These are phyloP conservation scores for Fusarium nanum DNA, from an alignment of 2,329 filamentous ascomycete genomes.

Conservation along the genomic window DNA sequence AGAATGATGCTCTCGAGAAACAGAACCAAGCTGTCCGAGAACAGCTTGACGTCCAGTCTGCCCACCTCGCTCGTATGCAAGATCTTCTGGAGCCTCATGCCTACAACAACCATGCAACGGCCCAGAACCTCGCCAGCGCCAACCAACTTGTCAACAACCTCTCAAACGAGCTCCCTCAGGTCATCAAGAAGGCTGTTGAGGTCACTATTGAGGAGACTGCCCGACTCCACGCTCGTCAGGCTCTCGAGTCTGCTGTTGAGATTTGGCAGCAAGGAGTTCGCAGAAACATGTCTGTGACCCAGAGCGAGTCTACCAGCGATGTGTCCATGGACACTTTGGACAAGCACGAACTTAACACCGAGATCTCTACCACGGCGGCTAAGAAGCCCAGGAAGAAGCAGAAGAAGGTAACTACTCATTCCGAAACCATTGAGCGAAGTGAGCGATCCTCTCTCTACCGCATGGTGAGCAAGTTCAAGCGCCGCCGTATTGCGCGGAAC, in stretches of 20 bases:
- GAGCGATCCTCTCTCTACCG: constrained; percentile 24
- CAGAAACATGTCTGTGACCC: neutral
- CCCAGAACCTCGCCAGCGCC: constrained; percentile 40
- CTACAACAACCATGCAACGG: constrained; percentile 31
- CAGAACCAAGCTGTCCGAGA: constrained; percentile 44
- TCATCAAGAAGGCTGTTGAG: constrained; percentile 44
- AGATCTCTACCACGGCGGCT: neutral
- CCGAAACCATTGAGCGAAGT: neutral
- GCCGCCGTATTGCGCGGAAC: constrained; percentile 12
- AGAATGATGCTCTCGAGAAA: constrained; percentile 23
- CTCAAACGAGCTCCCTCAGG: constrained; percentile 44
- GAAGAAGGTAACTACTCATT: constrained; percentile 1
- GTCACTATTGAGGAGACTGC: constrained; percentile 37
- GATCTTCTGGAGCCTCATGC: constrained; percentile 37
- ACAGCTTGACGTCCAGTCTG: constrained; percentile 46
- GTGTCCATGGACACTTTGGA: neutral
- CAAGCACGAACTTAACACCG: constrained; percentile 22
- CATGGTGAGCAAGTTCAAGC: constrained; percentile 30
- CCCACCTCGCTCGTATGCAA: constrained; percentile 31
- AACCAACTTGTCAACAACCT: constrained; percentile 40
- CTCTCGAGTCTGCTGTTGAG: neutral
- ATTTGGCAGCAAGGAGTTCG: constrained; percentile 1
- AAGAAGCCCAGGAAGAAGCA: neutral
- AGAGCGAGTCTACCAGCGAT: neutral
- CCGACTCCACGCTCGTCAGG: constrained; percentile 33